These are phyloP conservation scores for Dryas integrifolia DNA, from an alignment of 331 rosid genomes.

Conservation along the genomic window DNA sequence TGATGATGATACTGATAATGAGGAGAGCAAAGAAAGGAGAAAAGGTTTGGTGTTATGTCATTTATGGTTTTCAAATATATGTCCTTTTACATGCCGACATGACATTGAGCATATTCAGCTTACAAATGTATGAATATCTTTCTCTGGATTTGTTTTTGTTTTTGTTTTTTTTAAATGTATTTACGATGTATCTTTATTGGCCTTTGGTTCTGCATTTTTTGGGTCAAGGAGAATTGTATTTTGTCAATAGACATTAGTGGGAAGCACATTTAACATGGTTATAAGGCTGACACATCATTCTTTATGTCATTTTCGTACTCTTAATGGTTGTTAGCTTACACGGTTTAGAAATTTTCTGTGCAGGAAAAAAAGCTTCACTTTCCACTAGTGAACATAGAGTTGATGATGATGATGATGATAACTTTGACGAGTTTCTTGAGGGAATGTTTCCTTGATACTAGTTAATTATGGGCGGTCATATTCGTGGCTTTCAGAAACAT, in stretches of 20 bases:
- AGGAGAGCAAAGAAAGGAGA: constrained; percentile 47
- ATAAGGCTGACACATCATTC: background rate
- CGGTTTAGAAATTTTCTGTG: constrained; percentile 19
- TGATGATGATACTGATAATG: constrained; percentile 54
- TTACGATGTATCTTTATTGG: background rate
- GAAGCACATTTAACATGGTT: background rate
- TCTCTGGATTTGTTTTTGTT: background rate
- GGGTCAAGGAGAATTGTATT: background rate
- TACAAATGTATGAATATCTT: background rate
- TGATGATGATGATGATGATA: constrained; percentile 36
- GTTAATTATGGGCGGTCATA: constrained; percentile 12
- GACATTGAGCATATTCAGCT: background rate
- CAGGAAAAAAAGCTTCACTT: constrained; percentile 61
- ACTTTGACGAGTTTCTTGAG: constrained; percentile 68
- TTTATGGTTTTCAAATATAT: background rate
- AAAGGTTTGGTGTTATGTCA: constrained; percentile 46
- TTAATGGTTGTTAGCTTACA: background rate
- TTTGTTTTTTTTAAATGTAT: background rate
- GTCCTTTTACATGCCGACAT: background rate
- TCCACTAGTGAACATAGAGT: constrained; percentile 45
- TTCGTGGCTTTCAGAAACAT: background rate
- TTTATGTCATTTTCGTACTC: background rate
- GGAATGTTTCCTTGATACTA: constrained; percentile 76
- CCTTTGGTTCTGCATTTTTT: background rate
- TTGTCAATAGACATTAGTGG: background rate